Percentiles rank a stretch among this genome's conserved stretches.
phyloP scores from a whole-genome alignment of 495 filamentous ascomycete genomes.

The Aspergillus affinis region DNA sequence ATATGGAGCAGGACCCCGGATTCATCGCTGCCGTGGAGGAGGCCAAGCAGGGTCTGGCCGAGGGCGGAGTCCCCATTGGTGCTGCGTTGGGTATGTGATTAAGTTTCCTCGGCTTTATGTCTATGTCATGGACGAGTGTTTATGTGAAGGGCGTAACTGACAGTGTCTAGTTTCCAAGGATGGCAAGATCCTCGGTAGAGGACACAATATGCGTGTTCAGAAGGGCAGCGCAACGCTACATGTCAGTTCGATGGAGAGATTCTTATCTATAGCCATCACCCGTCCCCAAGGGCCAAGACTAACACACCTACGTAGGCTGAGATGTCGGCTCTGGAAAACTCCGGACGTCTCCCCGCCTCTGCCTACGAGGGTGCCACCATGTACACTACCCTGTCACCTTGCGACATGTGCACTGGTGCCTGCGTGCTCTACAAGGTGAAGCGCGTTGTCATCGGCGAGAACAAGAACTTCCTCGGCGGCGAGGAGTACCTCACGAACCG shows the following conservation, averaged over 20 bases:
- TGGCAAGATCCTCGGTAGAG: slow-evolving; percentile 73
- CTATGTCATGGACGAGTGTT: too few species aligned
- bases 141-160: not conserved
- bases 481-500: slow-evolving; percentile 69
- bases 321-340: slow-evolving; percentile 75
- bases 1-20: slow-evolving; percentile 48
- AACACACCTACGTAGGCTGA: slow-evolving; percentile 58
- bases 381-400: slow-evolving; percentile 86
- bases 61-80: slow-evolving; percentile 83
- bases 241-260: slow-evolving; percentile 44
- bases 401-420: slow-evolving; percentile 87
- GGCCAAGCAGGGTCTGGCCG: slow-evolving; percentile 62
- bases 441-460: slow-evolving; percentile 84
- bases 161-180: slow-evolving; percentile 58
- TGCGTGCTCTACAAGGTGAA: slow-evolving; percentile 77
- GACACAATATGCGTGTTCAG: slow-evolving; percentile 81
- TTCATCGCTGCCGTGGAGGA: slow-evolving; percentile 72
- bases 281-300: not conserved
- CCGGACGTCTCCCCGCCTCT: slow-evolving; percentile 70
- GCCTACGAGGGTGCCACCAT: slow-evolving; percentile 75
- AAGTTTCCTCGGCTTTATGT: not conserved
- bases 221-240: slow-evolving; percentile 73
- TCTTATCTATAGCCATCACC: not conserved
- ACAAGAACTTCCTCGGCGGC: slow-evolving; percentile 74
- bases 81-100: slow-evolving; percentile 43